Evolutionary conservation across 1,284 basidiomycete species (phyloP), one percentile per base, ranked within the genome.

Genomic region (Ustilago hordei): DNA sequence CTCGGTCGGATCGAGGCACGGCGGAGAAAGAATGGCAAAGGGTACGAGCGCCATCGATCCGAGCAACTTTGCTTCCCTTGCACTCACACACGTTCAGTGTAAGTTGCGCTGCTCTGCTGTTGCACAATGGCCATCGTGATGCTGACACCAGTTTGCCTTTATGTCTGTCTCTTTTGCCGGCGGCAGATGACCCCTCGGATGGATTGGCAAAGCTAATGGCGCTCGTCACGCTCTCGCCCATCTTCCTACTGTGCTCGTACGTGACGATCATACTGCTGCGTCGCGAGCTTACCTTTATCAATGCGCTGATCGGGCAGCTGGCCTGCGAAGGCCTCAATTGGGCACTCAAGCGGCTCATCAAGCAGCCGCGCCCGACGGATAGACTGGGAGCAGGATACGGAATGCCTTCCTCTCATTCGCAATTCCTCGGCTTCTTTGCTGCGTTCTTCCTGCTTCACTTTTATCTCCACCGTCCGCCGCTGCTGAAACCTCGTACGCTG

Each of bases 381-480:
- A 88, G 89, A 58, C 86, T 91, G 39, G 92, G 91, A 12, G 89
- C 89, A 62, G 93, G 93, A 8, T 95, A 93, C 81, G 93, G 93
- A 12, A 95, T 95, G 83, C 93, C 93, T 0, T 94, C 93, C 0
- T 93, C 92, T 12, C 93, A 95, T 82, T 92, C 92, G 82, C 93
- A 95, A 86, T 94, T 92, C 85, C 92, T 94, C 91, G 93, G 91
- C 5, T 95, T 93, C 86, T 95, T 95, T 81, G 89, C 91, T 3
- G 88, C 92, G 0, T 95, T 94, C 85, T 87, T 94, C 53, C 84
- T 91, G 43, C 89, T 91, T 80, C 93, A 95, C 86, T 86, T 95
- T 60, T 90, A 89, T 69, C 91, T 90, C 73, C 90, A 91, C 52
- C 92, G 93, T 92, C 82, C 83, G 87, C 5, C 87, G 89, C 3